A percentile compares a stretch with the other conserved stretches of the same genome.
These are phyloP conservation scores for Selaginella moellendorffii DNA, from an alignment of 75 land plant genomes.

Conservation along the genomic window DNA sequence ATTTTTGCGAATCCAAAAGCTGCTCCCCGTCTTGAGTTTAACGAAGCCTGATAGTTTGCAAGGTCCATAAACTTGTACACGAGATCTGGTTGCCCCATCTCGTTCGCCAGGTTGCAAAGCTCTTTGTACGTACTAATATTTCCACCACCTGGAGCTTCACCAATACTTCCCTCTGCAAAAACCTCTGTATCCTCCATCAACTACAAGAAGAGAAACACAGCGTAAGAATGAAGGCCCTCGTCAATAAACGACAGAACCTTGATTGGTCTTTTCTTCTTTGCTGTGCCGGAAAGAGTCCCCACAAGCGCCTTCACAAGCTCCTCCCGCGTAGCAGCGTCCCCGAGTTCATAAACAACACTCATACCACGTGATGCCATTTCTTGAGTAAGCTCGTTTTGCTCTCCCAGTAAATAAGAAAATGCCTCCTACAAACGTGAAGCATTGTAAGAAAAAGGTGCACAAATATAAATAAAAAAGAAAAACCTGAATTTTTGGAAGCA, in stretches of 20 bases:
- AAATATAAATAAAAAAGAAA: too few species aligned
- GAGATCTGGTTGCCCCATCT: conserved; percentile 98
- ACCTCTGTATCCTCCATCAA: conserved; percentile 89
- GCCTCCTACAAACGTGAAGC: too few species aligned
- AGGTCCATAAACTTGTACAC: conserved; percentile 98
- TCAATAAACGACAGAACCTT: too few species aligned
- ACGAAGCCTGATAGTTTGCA: conserved; percentile 89
- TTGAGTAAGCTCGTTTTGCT: conserved; percentile 91
- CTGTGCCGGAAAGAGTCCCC: conserved; percentile 70
- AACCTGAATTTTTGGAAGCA: conserved; percentile 98
- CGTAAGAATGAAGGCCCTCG: too few species aligned
- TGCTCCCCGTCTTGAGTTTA: conserved; percentile 93
- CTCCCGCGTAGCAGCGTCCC: conserved; percentile 62
- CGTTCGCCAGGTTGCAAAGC: conserved; percentile 86
- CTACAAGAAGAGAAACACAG: too few species aligned
- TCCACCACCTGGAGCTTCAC: conserved; percentile 77
- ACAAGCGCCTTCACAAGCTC: conserved; percentile 85
- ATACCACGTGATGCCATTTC: conserved; percentile 96
- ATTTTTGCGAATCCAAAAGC: conserved; percentile 98
- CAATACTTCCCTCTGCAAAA: conserved; percentile 71
- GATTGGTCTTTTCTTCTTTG: conserved; percentile 80
- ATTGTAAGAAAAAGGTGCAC: too few species aligned
- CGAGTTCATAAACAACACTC: conserved; percentile 97
- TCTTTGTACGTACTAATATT: conserved; percentile 96
- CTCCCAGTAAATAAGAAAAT: conserved; percentile 83